These are phyloP conservation scores for Thuidium tamariscinum DNA, from an alignment of 225 moss, liverwort and hornwort genomes.

Conservation along the genomic window DNA sequence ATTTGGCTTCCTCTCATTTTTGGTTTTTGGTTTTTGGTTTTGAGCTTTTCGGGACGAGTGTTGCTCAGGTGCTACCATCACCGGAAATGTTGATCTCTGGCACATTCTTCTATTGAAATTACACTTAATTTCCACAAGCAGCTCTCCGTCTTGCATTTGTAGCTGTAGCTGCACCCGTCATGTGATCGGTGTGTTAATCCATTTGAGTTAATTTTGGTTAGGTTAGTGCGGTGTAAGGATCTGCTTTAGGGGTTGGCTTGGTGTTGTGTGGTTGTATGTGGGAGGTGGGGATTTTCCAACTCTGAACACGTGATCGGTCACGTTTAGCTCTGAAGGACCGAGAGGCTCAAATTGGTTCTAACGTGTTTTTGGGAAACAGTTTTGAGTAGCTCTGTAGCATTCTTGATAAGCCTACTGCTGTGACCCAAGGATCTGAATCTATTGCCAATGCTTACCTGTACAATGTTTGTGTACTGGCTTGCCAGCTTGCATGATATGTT, in stretches of 20 bases:
- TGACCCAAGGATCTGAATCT: neutral
- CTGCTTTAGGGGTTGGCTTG: neutral
- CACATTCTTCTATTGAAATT: neutral
- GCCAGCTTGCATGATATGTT: neutral
- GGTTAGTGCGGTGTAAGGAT: neutral
- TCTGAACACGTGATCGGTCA: neutral
- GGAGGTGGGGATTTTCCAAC: neutral
- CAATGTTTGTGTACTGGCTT: neutral
- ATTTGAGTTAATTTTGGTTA: neutral
- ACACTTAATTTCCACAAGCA: neutral
- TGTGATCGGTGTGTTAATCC: neutral
- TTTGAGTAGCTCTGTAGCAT: neutral
- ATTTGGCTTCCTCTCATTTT: neutral
- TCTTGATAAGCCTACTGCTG: neutral
- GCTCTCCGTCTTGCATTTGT: neutral
- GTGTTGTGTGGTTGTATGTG: neutral
- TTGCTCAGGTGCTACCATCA: neutral
- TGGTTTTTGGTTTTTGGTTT: neutral
- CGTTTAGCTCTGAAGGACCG: neutral
- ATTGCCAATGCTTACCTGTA: neutral
- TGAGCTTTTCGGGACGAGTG: neutral
- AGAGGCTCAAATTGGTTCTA: neutral
- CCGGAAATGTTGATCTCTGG: neutral
- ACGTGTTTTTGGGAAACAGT: neutral
- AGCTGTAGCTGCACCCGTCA: neutral